Evolutionary conservation across 495 filamentous ascomycete species (phyloP).

Genomic region (Penicillium verhagenii): DNA sequence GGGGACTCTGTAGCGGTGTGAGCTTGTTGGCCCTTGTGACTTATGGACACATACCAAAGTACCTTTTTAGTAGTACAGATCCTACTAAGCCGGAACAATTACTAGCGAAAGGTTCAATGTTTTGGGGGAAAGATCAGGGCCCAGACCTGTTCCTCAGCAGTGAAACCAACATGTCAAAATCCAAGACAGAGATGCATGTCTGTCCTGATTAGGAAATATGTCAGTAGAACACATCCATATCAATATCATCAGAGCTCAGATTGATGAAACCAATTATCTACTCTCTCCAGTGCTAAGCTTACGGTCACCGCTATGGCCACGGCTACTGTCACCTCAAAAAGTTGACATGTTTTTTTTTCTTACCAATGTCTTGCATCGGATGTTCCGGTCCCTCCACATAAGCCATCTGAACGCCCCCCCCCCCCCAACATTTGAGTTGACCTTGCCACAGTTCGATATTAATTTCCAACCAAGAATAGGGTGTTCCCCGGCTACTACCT

Average conservation of each 20-base stretch:
- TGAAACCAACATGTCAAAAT: not conserved
- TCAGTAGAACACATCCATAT: not conserved
- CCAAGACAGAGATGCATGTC: slow-evolving; percentile 2
- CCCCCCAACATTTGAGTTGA: too few relatives aligned
- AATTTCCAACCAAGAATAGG: not conserved
- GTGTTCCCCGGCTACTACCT: not conserved
- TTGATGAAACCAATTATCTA: too few relatives aligned
- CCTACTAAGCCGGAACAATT: not conserved
- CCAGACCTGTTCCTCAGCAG: not conserved
- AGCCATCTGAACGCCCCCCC: not conserved
- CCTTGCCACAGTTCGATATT: not conserved
- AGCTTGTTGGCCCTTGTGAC: not conserved
- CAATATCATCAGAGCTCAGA: not conserved
- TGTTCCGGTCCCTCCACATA: not conserved
- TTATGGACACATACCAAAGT: not conserved
- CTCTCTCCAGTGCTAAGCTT: not conserved
- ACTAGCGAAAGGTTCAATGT: not conserved
- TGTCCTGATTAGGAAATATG: slow-evolving; percentile 1
- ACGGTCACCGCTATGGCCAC: too few relatives aligned
- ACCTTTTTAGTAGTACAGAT: not conserved
- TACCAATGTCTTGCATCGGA: slow-evolving; percentile 1
- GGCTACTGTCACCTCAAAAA: too few relatives aligned
- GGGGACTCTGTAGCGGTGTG: slow-evolving; percentile 1
- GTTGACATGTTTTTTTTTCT: too few relatives aligned
- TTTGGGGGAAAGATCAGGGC: not conserved